Evolutionary conservation across 352 stramenopile species (phyloP).

Genomic region (Thalassiosira livingstoniorum): DNA sequence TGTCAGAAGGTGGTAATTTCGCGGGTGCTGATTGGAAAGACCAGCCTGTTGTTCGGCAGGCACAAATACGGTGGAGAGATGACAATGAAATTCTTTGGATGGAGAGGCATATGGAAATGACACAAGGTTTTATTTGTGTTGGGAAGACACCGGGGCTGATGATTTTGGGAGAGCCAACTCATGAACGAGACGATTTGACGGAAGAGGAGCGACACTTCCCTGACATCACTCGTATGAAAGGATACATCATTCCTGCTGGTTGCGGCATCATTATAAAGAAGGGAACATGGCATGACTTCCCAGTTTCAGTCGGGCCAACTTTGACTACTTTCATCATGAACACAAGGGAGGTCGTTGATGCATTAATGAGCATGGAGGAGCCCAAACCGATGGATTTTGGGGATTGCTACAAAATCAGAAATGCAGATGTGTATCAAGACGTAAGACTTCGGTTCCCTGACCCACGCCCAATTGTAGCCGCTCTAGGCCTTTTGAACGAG

Average conservation of each 20-base stretch:
- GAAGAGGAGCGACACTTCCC: slow-evolving; percentile 32
- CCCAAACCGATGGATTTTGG: slow-evolving; percentile 35
- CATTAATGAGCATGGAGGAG: slow-evolving; percentile 43
- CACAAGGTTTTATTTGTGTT: slow-evolving; percentile 45
- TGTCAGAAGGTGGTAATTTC: slow-evolving; percentile 41
- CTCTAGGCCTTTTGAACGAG: slow-evolving; percentile 26
- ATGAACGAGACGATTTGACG: slow-evolving; percentile 46
- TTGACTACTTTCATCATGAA: slow-evolving; percentile 48
- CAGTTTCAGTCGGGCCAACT: slow-evolving; percentile 36
- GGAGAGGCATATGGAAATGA: slow-evolving; percentile 52
- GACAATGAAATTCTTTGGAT: slow-evolving; percentile 44
- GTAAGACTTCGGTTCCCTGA: slow-evolving; percentile 36
- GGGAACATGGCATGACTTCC: slow-evolving; percentile 54
- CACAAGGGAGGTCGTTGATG: slow-evolving; percentile 46
- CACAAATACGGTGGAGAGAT: slow-evolving; percentile 41
- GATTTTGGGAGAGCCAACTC: slow-evolving; percentile 49
- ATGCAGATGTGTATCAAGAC: slow-evolving; percentile 20
- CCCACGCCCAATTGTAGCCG: slow-evolving; percentile 27
- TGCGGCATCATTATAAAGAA: slow-evolving; percentile 60
- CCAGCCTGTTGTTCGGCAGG: slow-evolving; percentile 34
- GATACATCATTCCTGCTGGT: slow-evolving; percentile 47
- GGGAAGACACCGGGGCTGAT: slow-evolving; percentile 37
- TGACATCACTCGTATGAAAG: slow-evolving; percentile 35
- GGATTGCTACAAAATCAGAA: slow-evolving; percentile 52
- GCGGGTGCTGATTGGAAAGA: slow-evolving; percentile 47